These are phyloP conservation scores for Eimeria sp. DNA, from an alignment of 169 alveolate species.

Conservation along the genomic window DNA sequence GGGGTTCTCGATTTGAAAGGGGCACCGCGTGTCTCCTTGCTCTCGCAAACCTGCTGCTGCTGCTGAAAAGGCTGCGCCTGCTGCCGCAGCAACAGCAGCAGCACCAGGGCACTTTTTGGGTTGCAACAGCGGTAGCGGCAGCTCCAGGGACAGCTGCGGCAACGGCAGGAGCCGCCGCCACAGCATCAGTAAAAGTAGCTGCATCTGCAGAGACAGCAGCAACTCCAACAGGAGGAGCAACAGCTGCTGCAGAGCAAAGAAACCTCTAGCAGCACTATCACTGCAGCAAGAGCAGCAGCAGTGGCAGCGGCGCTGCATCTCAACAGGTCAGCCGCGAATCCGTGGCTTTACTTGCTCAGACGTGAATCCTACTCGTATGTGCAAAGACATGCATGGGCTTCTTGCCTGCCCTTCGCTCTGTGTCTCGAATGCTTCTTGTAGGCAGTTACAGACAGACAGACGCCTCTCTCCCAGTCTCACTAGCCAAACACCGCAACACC, in stretches of 20 bases:
- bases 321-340: slow-evolving; percentile 1
- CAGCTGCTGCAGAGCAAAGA: slow-evolving; percentile 1
- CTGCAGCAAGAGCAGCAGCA: slow-evolving; percentile 18
- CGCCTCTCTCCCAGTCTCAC: neutral
- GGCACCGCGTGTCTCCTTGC: slow-evolving; percentile 47
- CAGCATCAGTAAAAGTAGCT: neutral
- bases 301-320: slow-evolving; percentile 12
- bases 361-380: neutral
- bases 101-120: neutral
- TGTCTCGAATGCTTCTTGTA: neutral
- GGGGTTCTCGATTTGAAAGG: slow-evolving; percentile 64
- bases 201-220: neutral
- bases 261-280: slow-evolving; percentile 3
- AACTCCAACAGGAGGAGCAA: neutral
- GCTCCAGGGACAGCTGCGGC: slow-evolving; percentile 27
- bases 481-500: neutral
- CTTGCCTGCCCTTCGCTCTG: neutral
- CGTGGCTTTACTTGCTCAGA: neutral
- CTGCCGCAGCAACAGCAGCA: slow-evolving; percentile 26
- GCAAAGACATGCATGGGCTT: neutral
- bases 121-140: slow-evolving; percentile 14
- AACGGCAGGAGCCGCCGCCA: slow-evolving; percentile 32
- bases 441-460: neutral
- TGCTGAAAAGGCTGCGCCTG: neutral
- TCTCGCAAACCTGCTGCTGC: slow-evolving; percentile 16